Evolutionary conservation across 495 filamentous ascomycete species (phyloP).

Genomic region (Penicillium nucicola): DNA sequence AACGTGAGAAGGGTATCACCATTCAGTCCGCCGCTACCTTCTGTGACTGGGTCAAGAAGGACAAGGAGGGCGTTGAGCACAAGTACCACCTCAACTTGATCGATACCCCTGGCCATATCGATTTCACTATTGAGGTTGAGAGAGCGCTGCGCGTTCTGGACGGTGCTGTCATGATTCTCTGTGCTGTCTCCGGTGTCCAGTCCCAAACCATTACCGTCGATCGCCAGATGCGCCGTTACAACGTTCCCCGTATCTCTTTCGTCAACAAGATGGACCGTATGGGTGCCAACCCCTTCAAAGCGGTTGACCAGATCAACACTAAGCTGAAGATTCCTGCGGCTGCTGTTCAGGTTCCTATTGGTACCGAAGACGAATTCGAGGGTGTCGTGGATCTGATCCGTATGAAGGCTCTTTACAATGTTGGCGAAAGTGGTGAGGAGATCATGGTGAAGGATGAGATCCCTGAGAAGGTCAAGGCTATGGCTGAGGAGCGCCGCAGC

Average conservation of each 20-base stretch:
- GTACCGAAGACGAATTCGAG: slow-evolving; percentile 84
- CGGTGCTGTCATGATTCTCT: slow-evolving; percentile 97
- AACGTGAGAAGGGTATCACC: slow-evolving; percentile 97
- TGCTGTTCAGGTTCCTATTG: slow-evolving; percentile 94
- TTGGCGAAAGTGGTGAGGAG: slow-evolving; percentile 70
- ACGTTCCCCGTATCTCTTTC: slow-evolving; percentile 92
- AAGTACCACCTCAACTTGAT: slow-evolving; percentile 98
- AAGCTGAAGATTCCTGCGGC: slow-evolving; percentile 92
- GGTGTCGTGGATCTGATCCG: slow-evolving; percentile 91
- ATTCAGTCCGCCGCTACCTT: slow-evolving; percentile 98
- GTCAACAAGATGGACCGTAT: slow-evolving; percentile 99
- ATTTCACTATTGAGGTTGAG: slow-evolving; percentile 99
- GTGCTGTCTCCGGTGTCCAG: slow-evolving; percentile 96
- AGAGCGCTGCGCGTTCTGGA: slow-evolving; percentile 93
- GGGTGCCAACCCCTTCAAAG: slow-evolving; percentile 98
- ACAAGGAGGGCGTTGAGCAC: slow-evolving; percentile 70
- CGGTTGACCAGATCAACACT: slow-evolving; percentile 92
- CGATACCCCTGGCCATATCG: slow-evolving; percentile 98
- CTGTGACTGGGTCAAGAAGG: slow-evolving; percentile 91
- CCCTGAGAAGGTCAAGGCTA: slow-evolving; percentile 67
- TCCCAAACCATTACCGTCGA: slow-evolving; percentile 98
- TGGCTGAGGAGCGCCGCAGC: slow-evolving; percentile 74
- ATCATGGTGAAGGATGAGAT: slow-evolving; percentile 76
- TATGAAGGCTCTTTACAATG: slow-evolving; percentile 92
- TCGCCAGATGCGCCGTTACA: slow-evolving; percentile 97